Evolutionary conservation across 2,329 filamentous ascomycete genomes (phyloP).

Genomic region (Huntiella moniliformis): DNA sequence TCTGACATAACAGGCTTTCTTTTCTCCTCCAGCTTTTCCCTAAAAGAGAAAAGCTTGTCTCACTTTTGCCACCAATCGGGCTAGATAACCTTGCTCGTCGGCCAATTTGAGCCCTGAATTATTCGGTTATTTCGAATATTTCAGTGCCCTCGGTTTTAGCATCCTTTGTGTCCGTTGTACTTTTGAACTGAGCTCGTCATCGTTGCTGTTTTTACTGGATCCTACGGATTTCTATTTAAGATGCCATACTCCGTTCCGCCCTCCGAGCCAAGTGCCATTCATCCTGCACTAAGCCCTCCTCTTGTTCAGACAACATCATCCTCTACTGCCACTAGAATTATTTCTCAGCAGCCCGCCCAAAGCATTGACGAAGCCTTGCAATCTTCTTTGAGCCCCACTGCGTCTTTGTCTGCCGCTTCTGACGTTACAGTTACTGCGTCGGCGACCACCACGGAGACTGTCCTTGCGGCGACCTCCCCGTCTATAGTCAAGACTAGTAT

Average conservation of each 20-base stretch:
- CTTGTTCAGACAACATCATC: constrained; percentile 7
- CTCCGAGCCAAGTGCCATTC: constrained; percentile 20
- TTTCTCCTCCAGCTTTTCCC: too few relatives aligned
- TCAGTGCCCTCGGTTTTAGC: too few relatives aligned
- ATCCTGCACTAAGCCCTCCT: constrained; percentile 28
- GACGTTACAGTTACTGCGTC: constrained; percentile 11
- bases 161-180: too few relatives aligned
- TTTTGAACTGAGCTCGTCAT: constrained; percentile 2
- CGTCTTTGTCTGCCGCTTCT: constrained; percentile 13
- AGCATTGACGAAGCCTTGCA: too few relatives aligned
- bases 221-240: constrained; percentile 3
- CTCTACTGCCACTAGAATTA: constrained; percentile 1
- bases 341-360: not conserved
- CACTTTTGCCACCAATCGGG: too few relatives aligned
- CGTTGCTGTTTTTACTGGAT: not conserved
- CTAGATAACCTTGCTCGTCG: too few relatives aligned
- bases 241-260: constrained; percentile 3
- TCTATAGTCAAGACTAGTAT: not conserved
- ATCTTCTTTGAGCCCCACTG: constrained; percentile 7
- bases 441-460: constrained; percentile 11
- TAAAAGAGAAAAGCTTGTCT: too few relatives aligned
- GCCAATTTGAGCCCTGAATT: too few relatives aligned
- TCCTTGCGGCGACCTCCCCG: constrained; percentile 12
- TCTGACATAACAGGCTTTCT: too few relatives aligned
- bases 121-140: too few relatives aligned